Base-by-base conservation (phyloP, 2,329 filamentous ascomycete species). In the Talaromyces amestolkiae region DNA sequence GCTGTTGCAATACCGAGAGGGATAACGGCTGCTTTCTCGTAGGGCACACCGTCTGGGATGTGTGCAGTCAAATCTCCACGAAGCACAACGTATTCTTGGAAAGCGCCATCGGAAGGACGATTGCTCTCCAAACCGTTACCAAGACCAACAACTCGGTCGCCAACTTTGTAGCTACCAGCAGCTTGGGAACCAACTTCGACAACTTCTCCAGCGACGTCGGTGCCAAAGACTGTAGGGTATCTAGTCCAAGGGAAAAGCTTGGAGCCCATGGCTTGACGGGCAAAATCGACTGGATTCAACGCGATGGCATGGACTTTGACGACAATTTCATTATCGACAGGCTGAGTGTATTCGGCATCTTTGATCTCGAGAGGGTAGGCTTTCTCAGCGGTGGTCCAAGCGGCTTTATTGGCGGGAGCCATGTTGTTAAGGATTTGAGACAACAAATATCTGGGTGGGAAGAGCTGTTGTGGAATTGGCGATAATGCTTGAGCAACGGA, bases 211-310 rank as follows among this genome's bases (percentile, higher is more conserved):
- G 74, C 70, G 41, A 74, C 39, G 58, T 75, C 74, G 3, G 56
- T 49, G 17, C 74, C 74, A 4, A 72, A n/a, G 59, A 79, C 68
- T 19, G 47, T 56, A 17, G 67, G 67, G 45, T 67, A 68, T 49
- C 51, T 64, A 31, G 45, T 65, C 49, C 47, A 68, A 39, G 13
- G 76, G 75, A 54, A 68, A 70, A 64, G 24, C 13, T 49, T 37
- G 49, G 61, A 45, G 73, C 60, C 56, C 22, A 64, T 37, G 1
- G 65, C 64, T 41, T 78, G 73, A 19, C 77, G 73, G 8, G 70
- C 70, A 60, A 69, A 74, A 66, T 82, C 79, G 8, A 73, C 61
- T 15, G 71, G 71, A 35, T 72, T 72, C 56, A 73, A 67, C 3
- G 71, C 69, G n/a, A 70, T 64, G 19, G 71, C 71, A 35, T 67